Base-by-base conservation (phyloP, 1,139 yeast genomes). In the Debaryomyces coudertii region DNA sequence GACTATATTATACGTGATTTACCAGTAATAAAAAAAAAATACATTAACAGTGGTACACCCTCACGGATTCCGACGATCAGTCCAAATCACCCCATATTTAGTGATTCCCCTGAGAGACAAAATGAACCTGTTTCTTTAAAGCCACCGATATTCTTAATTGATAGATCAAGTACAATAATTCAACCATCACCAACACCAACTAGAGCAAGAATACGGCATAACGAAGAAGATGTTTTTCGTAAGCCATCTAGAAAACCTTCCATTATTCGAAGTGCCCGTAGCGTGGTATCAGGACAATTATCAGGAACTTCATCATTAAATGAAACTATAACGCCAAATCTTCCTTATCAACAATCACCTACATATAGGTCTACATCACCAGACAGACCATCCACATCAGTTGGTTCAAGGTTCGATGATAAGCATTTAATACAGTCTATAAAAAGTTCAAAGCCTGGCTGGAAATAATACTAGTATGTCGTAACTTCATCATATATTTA, bases 371-470 rank as follows among this genome's bases (percentile, higher is more conserved):
- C 66, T 3, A 61, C 73, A 6, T 67, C 74, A 1, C 72, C 73
- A 1, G 73, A 68, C 28, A 52, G 73, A 42, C 74, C 73, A 1
- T 46, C 55, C 5, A 65, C 72, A 2, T 61, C 74, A 1, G 60
- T 68, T 24, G 76, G 73, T 4, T 67, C 71, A 2, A 50, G 74
- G 25, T 70, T 56, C 48, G 74, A 70, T 43, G 71, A 68, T 30
- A 58, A 61, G 43, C 68, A 68, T 51, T 53, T 69, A 47, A 47
- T 68, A 11, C 71, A 62, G 48, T 64, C 72, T 7, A 44, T 66
- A 16, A 53, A 53, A 43, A 56, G 53, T 36, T 43, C 54, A 28
- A 64, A 61, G 47, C 65, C 62, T 20, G 53, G 55, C 11, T 69
- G 73, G 75, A 66, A 59, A 40, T 67, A 50, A 42, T 22, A 28